Evolutionary conservation across 2,329 filamentous ascomycete genomes (phyloP).

Genomic region (Trichoderma koningii): DNA sequence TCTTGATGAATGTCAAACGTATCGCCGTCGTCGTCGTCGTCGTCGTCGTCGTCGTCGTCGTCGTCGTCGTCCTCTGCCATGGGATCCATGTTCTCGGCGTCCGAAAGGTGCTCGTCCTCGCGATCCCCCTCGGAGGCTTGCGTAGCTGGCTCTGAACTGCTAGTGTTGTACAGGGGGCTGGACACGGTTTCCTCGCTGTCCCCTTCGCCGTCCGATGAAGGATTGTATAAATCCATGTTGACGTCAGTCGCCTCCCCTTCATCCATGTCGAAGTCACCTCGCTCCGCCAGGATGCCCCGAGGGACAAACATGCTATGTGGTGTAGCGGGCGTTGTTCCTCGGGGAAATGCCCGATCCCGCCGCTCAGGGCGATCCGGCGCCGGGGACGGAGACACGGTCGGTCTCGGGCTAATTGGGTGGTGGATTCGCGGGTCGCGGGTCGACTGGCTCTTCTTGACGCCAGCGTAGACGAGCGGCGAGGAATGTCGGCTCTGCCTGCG

Average conservation of each 20-base stretch:
- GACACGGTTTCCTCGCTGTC: conserved; percentile 41
- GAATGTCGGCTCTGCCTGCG: conserved; percentile 42
- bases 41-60: conserved; percentile 24
- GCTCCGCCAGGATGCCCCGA: conserved; percentile 43
- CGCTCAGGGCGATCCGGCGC: conserved; percentile 38
- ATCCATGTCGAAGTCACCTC: conserved; percentile 42
- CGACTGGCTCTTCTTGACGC: conserved; percentile 49
- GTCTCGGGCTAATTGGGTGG: conserved; percentile 57
- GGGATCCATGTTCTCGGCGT: too few species aligned
- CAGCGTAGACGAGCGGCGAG: conserved; percentile 39
- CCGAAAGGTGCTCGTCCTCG: too few species aligned
- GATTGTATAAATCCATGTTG: conserved; percentile 32
- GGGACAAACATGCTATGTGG: conserved; percentile 66
- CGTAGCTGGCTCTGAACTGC: too few species aligned
- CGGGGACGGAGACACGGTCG: conserved; percentile 53
- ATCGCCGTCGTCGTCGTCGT: conserved; percentile 31
- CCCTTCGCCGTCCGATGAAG: too few species aligned
- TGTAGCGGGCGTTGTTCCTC: conserved; percentile 63
- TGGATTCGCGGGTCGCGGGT: conserved; percentile 59
- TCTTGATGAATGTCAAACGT: conserved; percentile 30
- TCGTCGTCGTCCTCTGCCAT: conserved; percentile 28
- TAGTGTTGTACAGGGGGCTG: conserved; percentile 35
- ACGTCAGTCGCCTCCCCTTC: conserved; percentile 41
- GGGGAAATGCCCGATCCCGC: conserved; percentile 37
- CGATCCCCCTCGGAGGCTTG: too few species aligned